Evolutionary conservation across 805 yeast species (phyloP).

Genomic region (Kodamaea restingae): DNA sequence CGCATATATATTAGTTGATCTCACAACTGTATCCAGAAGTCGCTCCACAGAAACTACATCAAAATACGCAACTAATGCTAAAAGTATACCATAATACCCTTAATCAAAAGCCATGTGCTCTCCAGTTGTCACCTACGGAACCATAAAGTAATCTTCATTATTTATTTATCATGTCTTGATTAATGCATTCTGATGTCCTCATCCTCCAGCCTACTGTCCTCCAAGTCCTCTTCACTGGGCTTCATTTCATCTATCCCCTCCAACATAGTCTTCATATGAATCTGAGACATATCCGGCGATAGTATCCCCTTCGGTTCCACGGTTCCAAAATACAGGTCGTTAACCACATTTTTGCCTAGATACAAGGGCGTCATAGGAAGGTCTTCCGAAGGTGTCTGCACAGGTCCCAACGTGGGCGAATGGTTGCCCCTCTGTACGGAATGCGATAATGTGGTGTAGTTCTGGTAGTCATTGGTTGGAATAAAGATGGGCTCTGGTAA

Average conservation of each 20-base stretch:
- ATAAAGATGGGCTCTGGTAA: slow-evolving; percentile 9
- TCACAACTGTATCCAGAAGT: too few species aligned
- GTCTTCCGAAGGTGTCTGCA: slow-evolving; percentile 40
- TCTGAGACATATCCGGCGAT: slow-evolving; percentile 6
- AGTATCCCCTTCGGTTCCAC: slow-evolving; percentile 5
- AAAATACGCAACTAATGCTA: too few species aligned
- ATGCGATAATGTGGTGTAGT: slow-evolving; percentile 9
- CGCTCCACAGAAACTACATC: too few species aligned
- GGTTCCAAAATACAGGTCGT: slow-evolving; percentile 14
- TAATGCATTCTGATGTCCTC: slow-evolving; percentile 1
- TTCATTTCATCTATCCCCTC: slow-evolving; percentile 7
- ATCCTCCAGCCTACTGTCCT: slow-evolving; percentile 1
- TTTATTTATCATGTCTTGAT: background rate
- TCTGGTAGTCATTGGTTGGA: slow-evolving; percentile 7
- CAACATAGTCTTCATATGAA: slow-evolving; percentile 1
- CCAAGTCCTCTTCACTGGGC: slow-evolving; percentile 9
- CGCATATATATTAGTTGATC: too few species aligned
- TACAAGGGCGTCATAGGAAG: slow-evolving; percentile 42
- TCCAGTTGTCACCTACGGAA: too few species aligned
- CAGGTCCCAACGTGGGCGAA: slow-evolving; percentile 35
- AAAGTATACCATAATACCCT: too few species aligned
- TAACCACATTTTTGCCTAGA: slow-evolving; percentile 6
- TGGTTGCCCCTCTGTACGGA: slow-evolving; percentile 8
- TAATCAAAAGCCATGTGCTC: too few species aligned
- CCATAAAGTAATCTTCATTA: too few species aligned